Base-by-base conservation (phyloP, 768 basidiomycete species). In the Auricularia sp. region DNA sequence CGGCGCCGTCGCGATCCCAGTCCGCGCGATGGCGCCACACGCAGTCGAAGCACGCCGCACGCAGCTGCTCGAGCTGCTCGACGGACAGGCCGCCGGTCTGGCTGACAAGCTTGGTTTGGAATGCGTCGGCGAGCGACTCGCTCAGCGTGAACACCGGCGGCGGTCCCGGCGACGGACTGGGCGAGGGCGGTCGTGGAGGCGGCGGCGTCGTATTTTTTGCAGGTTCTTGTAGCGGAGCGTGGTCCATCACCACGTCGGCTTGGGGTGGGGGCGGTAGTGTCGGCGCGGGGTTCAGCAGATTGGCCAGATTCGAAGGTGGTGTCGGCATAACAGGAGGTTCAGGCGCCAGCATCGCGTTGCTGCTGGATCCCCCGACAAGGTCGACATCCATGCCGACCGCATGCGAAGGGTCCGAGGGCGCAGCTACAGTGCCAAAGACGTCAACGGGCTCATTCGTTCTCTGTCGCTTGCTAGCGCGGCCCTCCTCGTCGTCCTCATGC, bases 61-160 rank as follows among this genome's bases (percentile, higher is more conserved):
- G 85, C 5, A 99, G 80, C 74, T 98, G 94, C 73, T 98, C 97
- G 5, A 99, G 82, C 72, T 96, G 86, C 72, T 99, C 97, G 62
- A 98, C 81, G 33, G 80, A 90, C 54, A 98, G 77, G 0, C 71
- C 72, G 5, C 66, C 72, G 1, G 96, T 97, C 56, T 72, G 72
- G 18, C 82, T 77, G 42, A 76, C 76, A 34, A 98, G 73, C 56
- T 78, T 74, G 2, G 72, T 56, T 64, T 77, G 75, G 0, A 98
- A 81, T 10, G 80, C 71, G 0, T 69, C 70, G 33, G 96, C 69
- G 10, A 79, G 71, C 2, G 66, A 71, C 29, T 82, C 77, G 61
- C 90, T 80, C 14, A 96, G 70, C 51, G 83, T 73, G 75, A 99
- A 97, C 47, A 89, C 85, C 1, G 93, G 93, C 36, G 70, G 65